These are phyloP conservation scores for Chalciporus piperatus DNA, from an alignment of 768 basidiomycete genomes.

Conservation along the genomic window DNA sequence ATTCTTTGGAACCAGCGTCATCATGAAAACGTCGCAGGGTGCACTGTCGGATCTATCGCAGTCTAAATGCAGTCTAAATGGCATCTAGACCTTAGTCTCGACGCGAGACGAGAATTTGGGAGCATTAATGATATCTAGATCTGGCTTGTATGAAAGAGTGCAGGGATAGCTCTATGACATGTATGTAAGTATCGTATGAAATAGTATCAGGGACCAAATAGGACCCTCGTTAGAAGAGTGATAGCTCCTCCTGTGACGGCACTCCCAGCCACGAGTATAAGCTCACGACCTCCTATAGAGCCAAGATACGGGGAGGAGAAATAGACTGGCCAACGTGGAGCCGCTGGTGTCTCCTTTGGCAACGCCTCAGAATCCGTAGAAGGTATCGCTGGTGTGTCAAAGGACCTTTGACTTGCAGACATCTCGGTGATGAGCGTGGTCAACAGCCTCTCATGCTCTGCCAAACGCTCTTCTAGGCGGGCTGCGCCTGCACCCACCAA, in stretches of 20 bases:
- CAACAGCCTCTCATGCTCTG: constrained; percentile 42
- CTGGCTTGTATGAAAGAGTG: neutral
- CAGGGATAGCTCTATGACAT: neutral
- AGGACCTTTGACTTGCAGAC: constrained; percentile 9
- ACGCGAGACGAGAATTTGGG: neutral
- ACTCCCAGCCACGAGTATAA: constrained; percentile 29
- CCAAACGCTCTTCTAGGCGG: constrained; percentile 47
- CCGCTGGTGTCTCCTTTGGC: neutral
- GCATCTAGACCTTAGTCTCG: neutral
- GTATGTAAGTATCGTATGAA: neutral
- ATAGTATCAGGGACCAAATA: constrained; percentile 12
- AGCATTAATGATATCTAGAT: constrained; percentile 11
- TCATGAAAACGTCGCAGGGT: constrained; percentile 13
- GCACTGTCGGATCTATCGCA: constrained; percentile 31
- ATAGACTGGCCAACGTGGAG: constrained; percentile 9
- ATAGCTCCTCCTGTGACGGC: constrained; percentile 28
- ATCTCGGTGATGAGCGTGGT: constrained; percentile 25
- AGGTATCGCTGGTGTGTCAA: neutral
- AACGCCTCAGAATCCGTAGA: constrained; percentile 4
- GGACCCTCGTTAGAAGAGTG: constrained; percentile 18
- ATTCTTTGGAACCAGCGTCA: no score
- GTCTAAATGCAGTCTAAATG: constrained; percentile 22
- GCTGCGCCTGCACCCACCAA: constrained; percentile 48
- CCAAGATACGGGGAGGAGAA: constrained; percentile 11
- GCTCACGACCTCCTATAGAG: constrained; percentile 16